These are phyloP conservation scores for Leersia perrieri DNA, from an alignment of 176 grass and related monocot species.

Conservation along the genomic window DNA sequence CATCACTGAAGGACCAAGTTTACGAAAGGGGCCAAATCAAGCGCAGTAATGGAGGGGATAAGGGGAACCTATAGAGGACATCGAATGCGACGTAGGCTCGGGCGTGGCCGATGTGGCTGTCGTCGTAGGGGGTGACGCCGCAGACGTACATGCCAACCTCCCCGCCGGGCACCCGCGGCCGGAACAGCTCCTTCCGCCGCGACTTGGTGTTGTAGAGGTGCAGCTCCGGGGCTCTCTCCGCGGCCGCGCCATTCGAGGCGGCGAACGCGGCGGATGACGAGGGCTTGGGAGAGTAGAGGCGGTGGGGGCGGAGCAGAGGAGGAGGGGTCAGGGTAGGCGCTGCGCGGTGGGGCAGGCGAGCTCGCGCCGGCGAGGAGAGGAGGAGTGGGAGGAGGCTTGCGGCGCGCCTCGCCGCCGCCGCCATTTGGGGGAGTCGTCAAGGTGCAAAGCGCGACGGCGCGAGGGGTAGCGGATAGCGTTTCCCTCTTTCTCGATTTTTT, in stretches of 20 bases:
- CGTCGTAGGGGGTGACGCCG: constrained; percentile 89
- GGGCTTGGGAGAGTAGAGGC: constrained; percentile 10
- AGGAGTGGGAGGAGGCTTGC: constrained; percentile 32
- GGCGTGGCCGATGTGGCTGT: constrained; percentile 94
- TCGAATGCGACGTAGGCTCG: constrained; percentile 92
- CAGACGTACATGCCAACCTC: constrained; percentile 95
- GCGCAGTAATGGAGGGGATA: neutral
- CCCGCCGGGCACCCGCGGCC: constrained; percentile 44
- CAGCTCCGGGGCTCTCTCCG: constrained; percentile 33
- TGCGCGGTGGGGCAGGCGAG: neutral
- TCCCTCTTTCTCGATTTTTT: neutral
- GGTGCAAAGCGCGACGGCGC: neutral
- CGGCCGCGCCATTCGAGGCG: constrained; percentile 24
- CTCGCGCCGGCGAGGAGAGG: constrained; percentile 4
- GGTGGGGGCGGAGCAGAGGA: neutral
- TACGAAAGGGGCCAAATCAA: neutral
- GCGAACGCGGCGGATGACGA: constrained; percentile 5
- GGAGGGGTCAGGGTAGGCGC: neutral
- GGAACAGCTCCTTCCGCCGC: constrained; percentile 64
- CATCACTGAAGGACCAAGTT: neutral
- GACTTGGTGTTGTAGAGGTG: constrained; percentile 83
- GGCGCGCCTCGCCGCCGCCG: constrained; percentile 41
- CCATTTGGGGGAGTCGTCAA: neutral
- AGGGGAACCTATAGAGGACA: constrained; percentile 67
- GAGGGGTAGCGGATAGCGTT: constrained; percentile 25